These are phyloP conservation scores for Yamadazyma diospyri DNA, from an alignment of 1,139 yeast genomes.

Conservation along the genomic window DNA sequence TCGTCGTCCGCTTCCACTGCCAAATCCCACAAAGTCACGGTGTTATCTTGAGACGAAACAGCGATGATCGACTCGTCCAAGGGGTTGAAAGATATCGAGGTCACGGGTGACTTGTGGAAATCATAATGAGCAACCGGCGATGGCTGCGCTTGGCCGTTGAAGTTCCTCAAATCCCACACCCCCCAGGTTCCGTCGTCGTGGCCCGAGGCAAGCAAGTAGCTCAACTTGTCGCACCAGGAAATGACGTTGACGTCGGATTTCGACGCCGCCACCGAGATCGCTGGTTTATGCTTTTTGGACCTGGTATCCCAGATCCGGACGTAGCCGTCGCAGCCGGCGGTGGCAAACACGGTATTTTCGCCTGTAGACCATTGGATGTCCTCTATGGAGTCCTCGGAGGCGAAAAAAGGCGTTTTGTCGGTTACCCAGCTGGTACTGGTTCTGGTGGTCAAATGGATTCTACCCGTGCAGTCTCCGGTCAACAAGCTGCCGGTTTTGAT, in stretches of 20 bases:
- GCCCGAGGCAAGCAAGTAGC: slow-evolving; percentile 87
- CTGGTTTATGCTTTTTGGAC: slow-evolving; percentile 88
- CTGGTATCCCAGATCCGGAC: slow-evolving; percentile 96
- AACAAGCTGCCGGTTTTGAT: slow-evolving; percentile 75
- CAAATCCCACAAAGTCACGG: slow-evolving; percentile 95
- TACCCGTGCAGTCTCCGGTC: slow-evolving; percentile 87
- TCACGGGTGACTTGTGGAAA: slow-evolving; percentile 91
- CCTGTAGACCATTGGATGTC: slow-evolving; percentile 96
- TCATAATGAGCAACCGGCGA: slow-evolving; percentile 88
- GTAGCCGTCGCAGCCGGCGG: slow-evolving; percentile 89
- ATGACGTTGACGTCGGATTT: slow-evolving; percentile 86
- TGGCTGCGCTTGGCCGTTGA: slow-evolving; percentile 57
- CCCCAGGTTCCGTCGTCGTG: slow-evolving; percentile 98
- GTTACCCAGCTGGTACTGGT: slow-evolving; percentile 82
- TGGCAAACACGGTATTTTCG: slow-evolving; percentile 89
- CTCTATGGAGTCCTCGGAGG: slow-evolving; percentile 77
- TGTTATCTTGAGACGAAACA: slow-evolving; percentile 93
- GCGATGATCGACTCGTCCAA: slow-evolving; percentile 93
- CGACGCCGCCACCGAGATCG: slow-evolving; percentile 82
- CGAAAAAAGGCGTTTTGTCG: slow-evolving; percentile 74
- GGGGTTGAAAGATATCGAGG: slow-evolving; percentile 93
- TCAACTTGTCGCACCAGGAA: slow-evolving; percentile 90
- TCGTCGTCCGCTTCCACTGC: slow-evolving; percentile 97
- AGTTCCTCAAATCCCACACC: slow-evolving; percentile 94
- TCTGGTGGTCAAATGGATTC: slow-evolving; percentile 74